Base-by-base conservation (phyloP, 495 filamentous ascomycete genomes). In the Podospora sp. region DNA sequence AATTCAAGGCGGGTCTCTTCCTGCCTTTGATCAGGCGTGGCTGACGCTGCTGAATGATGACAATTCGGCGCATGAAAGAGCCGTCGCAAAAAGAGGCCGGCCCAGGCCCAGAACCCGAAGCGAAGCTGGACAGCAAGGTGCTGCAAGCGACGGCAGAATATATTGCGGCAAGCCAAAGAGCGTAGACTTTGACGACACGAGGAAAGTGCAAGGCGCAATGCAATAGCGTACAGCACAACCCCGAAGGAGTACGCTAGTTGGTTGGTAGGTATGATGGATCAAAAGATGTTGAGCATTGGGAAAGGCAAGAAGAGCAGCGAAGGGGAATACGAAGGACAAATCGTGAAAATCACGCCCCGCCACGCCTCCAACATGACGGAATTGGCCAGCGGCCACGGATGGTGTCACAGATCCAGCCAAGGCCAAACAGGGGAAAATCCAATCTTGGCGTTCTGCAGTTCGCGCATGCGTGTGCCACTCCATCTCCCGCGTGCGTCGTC, bases 1-100 rank as follows among this genome's bases (percentile, higher is more conserved):
- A 62, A 62, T 62, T 62, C 60, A 50, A 49, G 35, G 24, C 24
- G 20, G 51, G 51, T 20, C 51, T 53, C 29, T 33, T 33, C 29
- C 29, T 24, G 55, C 9, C 22, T 26, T 26, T 26, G 55, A 21
- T 12, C 7, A 21, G 20, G 7, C 26, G 60, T 62, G 60, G 35
- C 36, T 62, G 60, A 62, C 26, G 24, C 24, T 27, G 56, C 20
- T 50, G 36, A 50, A 50, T 29, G 20, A 11, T 50, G n/a, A 9
- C 8, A 25, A 20, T 33, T 1, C 18, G 18, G 56, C 20, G 52
- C 52, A 24, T 26, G 52, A 24, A 55, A 26, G 40, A 46, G 40
- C 40, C 52, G 52, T 55, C 21, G 52, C 21, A n/a, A n/a, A 59
- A 59, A 59, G 26, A 59, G 56, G 33, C 6, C 26, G 56, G 56